Base-by-base conservation (phyloP, 495 filamentous ascomycete genomes). In the Aspergillus funiculosus region DNA sequence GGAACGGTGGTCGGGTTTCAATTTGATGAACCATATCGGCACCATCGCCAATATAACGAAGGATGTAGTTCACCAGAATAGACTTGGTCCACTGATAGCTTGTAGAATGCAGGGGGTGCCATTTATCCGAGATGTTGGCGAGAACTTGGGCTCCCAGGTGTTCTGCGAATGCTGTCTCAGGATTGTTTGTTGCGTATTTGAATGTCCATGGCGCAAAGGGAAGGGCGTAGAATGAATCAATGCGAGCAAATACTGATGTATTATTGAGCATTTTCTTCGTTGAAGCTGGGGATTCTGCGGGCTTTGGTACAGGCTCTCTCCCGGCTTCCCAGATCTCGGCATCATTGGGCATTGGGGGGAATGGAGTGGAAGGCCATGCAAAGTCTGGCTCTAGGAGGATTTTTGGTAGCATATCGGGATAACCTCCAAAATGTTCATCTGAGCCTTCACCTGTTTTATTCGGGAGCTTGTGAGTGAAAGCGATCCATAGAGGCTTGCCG, bases 341-440 rank as follows among this genome's bases (percentile, higher is more conserved):
- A 0, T 24, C 17, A 2, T 52, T 38, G n/a, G 52, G 38, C 1
- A 66, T 57, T 25, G 20, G 13, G n/a, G n/a, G n/a, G 11, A 25
- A 43, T 9, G 28, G 26, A 18, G 40, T 27, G 9, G 40, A 7
- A n/a, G 19, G 28, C 53, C 52, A 68, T 1, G 73, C 50, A 17
- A 31, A 25, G 45, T 80, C 76, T 1, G 62, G 51, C 49, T 76
- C 75, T 6, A 59, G 61, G 4, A 77, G 53, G 26, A 58, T 63
- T 21, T 77, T 72, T 18, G 53, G 48, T 1, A 63, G 39, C 50
- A 69, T 71, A 20, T 65, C 46, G 1, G 60, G 48, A 46, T 80
- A 80, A 39, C 74, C 74, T 11, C 58, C 67, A 42, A 80, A 77
- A 51, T 71, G 61, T 58, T 78, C 74, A 50, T 78, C 75, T 6